phyloP scores from a whole-genome alignment of 306 rosid species.

The Fragaria nilgerrensis region DNA sequence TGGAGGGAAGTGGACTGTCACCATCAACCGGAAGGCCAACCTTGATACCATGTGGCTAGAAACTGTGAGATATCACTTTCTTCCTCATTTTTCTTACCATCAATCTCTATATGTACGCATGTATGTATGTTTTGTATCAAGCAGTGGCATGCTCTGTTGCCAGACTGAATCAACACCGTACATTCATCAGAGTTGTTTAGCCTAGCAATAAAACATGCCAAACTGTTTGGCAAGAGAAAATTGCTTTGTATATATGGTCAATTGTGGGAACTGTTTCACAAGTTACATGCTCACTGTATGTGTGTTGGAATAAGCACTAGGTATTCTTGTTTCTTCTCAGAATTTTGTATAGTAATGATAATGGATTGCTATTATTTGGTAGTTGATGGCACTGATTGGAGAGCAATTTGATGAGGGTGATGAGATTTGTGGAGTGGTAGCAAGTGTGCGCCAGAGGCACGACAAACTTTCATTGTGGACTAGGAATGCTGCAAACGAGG shows the following conservation, averaged over 20 bases:
- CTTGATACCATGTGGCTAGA: slow-evolving; percentile 96
- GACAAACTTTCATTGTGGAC: slow-evolving; percentile 94
- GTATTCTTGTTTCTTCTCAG: neutral
- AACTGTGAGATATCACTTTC: slow-evolving; percentile 50
- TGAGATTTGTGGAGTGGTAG: slow-evolving; percentile 95
- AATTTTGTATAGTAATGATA: neutral
- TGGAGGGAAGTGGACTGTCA: slow-evolving; percentile 92
- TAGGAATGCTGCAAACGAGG: slow-evolving; percentile 87
- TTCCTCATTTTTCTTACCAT: neutral
- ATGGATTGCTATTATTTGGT: slow-evolving; percentile 15
- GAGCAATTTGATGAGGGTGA: slow-evolving; percentile 91
- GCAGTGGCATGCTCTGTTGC: neutral
- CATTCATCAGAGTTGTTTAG: neutral
- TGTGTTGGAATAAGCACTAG: neutral
- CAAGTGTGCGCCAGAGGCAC: slow-evolving; percentile 89
- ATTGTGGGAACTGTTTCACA: neutral
- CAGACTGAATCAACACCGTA: neutral
- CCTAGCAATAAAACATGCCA: neutral
- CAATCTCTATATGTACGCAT: neutral
- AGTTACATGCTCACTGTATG: neutral
- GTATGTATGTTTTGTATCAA: neutral
- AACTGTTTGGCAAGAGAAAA: neutral
- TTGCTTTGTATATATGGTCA: neutral
- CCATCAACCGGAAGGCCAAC: slow-evolving; percentile 49
- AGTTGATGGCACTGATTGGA: slow-evolving; percentile 96